Percentiles rank a stretch among this genome's conserved stretches.
phyloP scores from a whole-genome alignment of 1,139 yeast genomes.

The Zygosaccharomyces pseudobailii region DNA sequence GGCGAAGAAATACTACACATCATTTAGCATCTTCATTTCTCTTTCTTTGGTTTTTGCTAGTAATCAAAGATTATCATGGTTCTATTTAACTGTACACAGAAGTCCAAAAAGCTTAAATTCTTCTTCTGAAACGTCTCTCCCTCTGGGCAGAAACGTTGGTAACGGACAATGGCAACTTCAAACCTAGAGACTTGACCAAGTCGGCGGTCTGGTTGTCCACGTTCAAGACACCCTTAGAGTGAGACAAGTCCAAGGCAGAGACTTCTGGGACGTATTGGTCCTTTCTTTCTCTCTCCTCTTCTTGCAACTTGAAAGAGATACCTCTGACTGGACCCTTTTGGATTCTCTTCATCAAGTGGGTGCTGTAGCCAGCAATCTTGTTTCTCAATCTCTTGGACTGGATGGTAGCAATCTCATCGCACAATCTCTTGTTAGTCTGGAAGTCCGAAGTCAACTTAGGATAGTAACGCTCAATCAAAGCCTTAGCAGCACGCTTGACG shows the following conservation, averaged over 20 bases:
- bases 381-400: constrained; percentile 99
- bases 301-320: constrained; percentile 99
- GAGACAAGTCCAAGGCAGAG: constrained; percentile 97
- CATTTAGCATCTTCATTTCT: constrained; percentile 12
- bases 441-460: constrained; percentile 99
- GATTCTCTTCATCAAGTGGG: constrained; percentile 99
- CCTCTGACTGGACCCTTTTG: constrained; percentile 99
- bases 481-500: constrained; percentile 99
- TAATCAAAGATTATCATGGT: constrained; percentile 8
- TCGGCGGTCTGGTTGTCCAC: constrained; percentile 98
- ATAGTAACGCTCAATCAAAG: constrained; percentile 99
- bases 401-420: constrained; percentile 97
- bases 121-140: constrained; percentile 94
- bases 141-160: constrained; percentile 91
- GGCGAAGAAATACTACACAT: constrained; percentile 41
- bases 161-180: constrained; percentile 90
- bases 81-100: constrained; percentile 24
- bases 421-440: constrained; percentile 99
- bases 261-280: constrained; percentile 99
- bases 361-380: constrained; percentile 99
- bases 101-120: constrained; percentile 52
- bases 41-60: constrained; percentile 1
- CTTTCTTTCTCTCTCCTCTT: constrained; percentile 99
- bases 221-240: constrained; percentile 94
- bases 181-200: constrained; percentile 93